Evolutionary conservation across 176 grass and related monocot species (phyloP), one percentile per base, ranked within the genome.

Genomic region (Saccharum officinarum): DNA sequence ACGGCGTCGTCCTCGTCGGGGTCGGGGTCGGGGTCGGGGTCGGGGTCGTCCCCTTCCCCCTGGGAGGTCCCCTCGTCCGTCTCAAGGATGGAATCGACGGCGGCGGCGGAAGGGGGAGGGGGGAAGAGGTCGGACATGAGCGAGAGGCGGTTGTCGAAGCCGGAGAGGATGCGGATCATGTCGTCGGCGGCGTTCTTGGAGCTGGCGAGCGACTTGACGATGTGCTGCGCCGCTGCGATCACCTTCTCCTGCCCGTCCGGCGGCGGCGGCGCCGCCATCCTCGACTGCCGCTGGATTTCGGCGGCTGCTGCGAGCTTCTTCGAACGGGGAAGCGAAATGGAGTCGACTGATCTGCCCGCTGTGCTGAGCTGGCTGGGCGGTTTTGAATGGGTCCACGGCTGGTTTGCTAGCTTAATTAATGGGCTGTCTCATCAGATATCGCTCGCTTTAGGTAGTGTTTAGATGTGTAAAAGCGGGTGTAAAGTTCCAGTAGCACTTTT

Each of bases 121-220:
- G 92, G 83, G 89, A 96, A 94, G 81, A 96, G 84, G 88, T 87
- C 84, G 47, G 90, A 83, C 79, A 95, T 86, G 42, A 86, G 49
- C 64, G 80, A 86, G 70, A 99, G 23, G 50, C 94, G 97, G 83
- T 92, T 82, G 88, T 99, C 97, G 84, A 96, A 99, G 17, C 91
- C 90, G 16, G 94, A 92, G 75, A 99, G 90, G 84, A 99, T 99
- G 88, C 82, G 85, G 66, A 99, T 92, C 97, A 99, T 96, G 88
- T 99, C 97, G 76, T 96, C 94, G 6, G 93, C 92, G 20, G 94
- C 93, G 92, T 99, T 95, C 69, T 95, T 92, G 15, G 94, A 91
- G 83, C 75, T 94, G 69, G 97, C 97, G 61, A 99, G 93, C 42
- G 89, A 94, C 88, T 84, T 88, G 40, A 99, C 93, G 74, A 96